Base-by-base conservation (phyloP, 108 stramenopile genomes). In the Cyclotella sp. region DNA sequence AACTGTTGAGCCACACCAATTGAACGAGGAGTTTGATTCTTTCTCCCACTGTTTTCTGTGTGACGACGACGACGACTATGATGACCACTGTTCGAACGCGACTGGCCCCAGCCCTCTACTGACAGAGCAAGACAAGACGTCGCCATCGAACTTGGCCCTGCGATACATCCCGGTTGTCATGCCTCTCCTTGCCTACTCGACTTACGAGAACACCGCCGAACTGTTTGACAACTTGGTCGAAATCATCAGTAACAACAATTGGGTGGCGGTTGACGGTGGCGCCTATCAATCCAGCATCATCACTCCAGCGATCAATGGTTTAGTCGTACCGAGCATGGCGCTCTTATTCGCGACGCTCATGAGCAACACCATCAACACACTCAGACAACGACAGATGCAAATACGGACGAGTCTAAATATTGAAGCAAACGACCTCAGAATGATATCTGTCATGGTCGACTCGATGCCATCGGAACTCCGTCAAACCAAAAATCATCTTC, bases 211-310 rank as follows among this genome's bases (percentile, higher is more conserved):
- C 27, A 78, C 80, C 24, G 79, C 84, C 22, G 44, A 51, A n/a
- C 16, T 70, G 16, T 85, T 85, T 40, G 63, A 81, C 9, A 9
- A 6, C 11, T 49, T 62, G 54, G 64, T 86, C 0, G 82, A 86
- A 41, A n/a, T 78, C 43, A 73, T 80, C 12, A 46, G 41, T 22
- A 59, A 76, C 41, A 70, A 69, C n/a, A 79, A 68, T 27, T 93
- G 88, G 87, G 87, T 85, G 30, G 73, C 85, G n/a, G 92, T 91
- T 0, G 92, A 93, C 68, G 92, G 92, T 22, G 90, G 90, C 28
- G 68, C 70, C 39, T 91, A 91, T 65, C 89, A 90, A 62, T 88
- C 88, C 49, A 78, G 75, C 47, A 92, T 89, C 0, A 74, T 89
- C 18, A 85, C 78, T 9, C 86, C 89, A 0, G 84, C 80, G 0